phyloP scores from a whole-genome alignment of 257 asterid species.

The Capsicum rhomboideum region DNA sequence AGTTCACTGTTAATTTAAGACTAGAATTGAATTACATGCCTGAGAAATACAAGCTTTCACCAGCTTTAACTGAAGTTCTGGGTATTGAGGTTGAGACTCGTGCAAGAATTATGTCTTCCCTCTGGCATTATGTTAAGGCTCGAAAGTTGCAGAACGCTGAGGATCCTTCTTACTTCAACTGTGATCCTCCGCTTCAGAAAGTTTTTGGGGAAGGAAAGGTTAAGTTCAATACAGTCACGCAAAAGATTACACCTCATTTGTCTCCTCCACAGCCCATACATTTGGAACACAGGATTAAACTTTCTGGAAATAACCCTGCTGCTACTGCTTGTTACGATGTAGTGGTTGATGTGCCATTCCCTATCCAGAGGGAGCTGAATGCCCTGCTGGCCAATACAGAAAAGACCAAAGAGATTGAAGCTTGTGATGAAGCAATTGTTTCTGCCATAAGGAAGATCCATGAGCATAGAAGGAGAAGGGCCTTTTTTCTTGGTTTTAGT shows the following conservation, averaged over 20 bases:
- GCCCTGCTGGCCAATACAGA: conserved; percentile 80
- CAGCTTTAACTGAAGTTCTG: conserved; percentile 67
- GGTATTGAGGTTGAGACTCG: conserved; percentile 95
- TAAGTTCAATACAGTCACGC: conserved; percentile 81
- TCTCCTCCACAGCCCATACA: conserved; percentile 90
- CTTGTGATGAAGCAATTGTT: conserved; percentile 93
- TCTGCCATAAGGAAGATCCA: conserved; percentile 87
- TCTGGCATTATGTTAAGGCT: conserved; percentile 95
- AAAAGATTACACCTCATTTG: conserved; percentile 66
- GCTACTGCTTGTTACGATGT: conserved; percentile 95
- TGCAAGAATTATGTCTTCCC: conserved; percentile 78
- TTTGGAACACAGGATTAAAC: conserved; percentile 84
- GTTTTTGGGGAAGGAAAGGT: conserved; percentile 70
- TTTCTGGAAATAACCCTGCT: conserved; percentile 76
- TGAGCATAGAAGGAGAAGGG: conserved; percentile 87
- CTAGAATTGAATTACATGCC: conserved; percentile 88
- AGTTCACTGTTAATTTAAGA: conserved; percentile 68
- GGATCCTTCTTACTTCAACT: conserved; percentile 77
- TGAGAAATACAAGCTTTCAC: conserved; percentile 78
- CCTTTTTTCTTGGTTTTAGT: conserved; percentile 95
- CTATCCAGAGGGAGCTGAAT: conserved; percentile 87
- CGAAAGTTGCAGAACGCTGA: conserved; percentile 80
- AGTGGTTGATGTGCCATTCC: conserved; percentile 82
- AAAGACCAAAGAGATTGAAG: conserved; percentile 82
- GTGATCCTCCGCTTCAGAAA: conserved; percentile 86